phyloP scores from a whole-genome alignment of 2,329 filamentous ascomycete genomes.

The Harringtonia lauricola region DNA sequence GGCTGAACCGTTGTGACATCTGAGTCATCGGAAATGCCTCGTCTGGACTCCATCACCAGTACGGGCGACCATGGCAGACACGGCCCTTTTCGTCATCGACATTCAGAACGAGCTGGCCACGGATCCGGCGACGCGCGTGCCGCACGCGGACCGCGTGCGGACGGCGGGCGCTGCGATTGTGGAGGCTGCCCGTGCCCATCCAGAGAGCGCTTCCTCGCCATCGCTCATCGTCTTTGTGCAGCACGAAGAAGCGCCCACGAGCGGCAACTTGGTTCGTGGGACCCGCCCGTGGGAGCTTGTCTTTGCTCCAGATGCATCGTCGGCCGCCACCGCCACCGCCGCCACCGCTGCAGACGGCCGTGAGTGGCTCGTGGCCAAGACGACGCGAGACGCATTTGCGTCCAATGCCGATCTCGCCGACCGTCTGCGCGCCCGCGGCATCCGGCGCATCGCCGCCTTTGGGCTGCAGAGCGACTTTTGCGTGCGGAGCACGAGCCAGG shows the following conservation, averaged over 20 bases:
- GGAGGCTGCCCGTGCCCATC: constrained; percentile 9
- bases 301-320: constrained; percentile 15
- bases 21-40: too few relatives aligned
- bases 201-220: background rate
- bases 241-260: constrained; percentile 14
- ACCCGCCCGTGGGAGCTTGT: constrained; percentile 18
- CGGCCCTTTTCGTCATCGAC: constrained; percentile 22
- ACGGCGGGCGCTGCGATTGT: constrained; percentile 15
- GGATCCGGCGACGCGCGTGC: constrained; percentile 15
- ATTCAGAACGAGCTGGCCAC: constrained; percentile 20
- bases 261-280: constrained; percentile 14
- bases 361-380: constrained; percentile 18
- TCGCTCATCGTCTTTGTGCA: constrained; percentile 18
- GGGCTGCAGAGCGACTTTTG: constrained; percentile 23
- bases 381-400: constrained; percentile 15
- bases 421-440: constrained; percentile 12
- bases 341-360: too few relatives aligned
- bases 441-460: constrained; percentile 16
- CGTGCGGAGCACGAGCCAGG: constrained; percentile 16
- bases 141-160: constrained; percentile 15
- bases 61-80: constrained; percentile 2
- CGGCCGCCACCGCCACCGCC: too few relatives aligned
- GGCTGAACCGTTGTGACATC: too few relatives aligned
- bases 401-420: constrained; percentile 19
- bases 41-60: too few relatives aligned